Base-by-base conservation (phyloP, 148 eudicot species). In the Heliamphora exappendiculata region DNA sequence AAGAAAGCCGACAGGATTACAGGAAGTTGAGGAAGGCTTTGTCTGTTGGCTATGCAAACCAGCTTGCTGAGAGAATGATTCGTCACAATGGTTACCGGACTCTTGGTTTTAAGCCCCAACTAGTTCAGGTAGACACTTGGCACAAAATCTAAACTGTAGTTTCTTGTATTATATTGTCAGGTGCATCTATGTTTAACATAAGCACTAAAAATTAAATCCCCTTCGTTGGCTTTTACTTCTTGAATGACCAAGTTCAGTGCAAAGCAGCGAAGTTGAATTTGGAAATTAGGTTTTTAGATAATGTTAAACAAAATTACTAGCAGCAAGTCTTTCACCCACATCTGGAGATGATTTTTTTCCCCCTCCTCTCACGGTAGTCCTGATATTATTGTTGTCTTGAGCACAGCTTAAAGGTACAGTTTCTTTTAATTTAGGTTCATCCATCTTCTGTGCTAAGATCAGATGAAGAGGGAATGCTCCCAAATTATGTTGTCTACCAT, bases 391-490 rank as follows among this genome's bases (percentile, higher is more conserved):
- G 20, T 63, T 45, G 19, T 74, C 41, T 74, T 60, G 36, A 42
- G 4, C 51, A 10, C 24, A 49, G 31, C 66, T 19, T 49, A 6
- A 74, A 29, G 59, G 55, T 13, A 36, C 20, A 49, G 22, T 26
- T 1, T 24, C 41, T 42, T 22, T 7, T 67, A 8, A 20, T 82
- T 39, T 63, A 89, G 97, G 93, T 89, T 50, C 99, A 96, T 79
- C 99, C 99, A 13, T 93, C 97, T 29, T 96, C 97, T 70, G 99
- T 88, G 79, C 84, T 93, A 75, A 84, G 82, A 81, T 36, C 93
- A 24, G 98, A 96, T 83, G 98, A 96, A 78, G 98, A 93, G n/a
- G 99, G 98, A 41, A 85, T 93, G 90, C 89, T 93, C 51, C 94
- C 99, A n/a, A 89, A 86, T 78, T 96, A 89, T 79, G 98, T 91